Evolutionary conservation across 495 filamentous ascomycete genomes (phyloP), one percentile per base, ranked within the genome.

Genomic region (Aspergillus haitiensis): DNA sequence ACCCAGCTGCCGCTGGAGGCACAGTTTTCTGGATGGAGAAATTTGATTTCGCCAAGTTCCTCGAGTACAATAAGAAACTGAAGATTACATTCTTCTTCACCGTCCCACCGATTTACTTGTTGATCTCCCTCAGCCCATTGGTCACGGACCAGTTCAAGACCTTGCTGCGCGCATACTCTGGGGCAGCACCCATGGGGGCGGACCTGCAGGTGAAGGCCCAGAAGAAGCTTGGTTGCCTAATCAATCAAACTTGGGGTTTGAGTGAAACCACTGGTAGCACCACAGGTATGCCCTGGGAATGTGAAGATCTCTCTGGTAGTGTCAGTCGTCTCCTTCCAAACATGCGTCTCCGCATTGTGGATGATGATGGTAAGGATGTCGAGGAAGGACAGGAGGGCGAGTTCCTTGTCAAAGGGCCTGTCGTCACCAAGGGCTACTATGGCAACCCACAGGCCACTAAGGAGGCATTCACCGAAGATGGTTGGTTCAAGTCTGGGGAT

Each of bases 221-320:
- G 37, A 48, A 59, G 51, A 64, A 61, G 39, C 58, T 60, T 21
- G 59, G 60, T 3, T 58, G 54, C 31, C 82, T 84, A 48, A 73
- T 90, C 3, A 86, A 81, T 44, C 89, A 91, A 66, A 88, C 86
- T 1, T 92, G 87, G 84, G 88, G 88, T 13, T 84, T 90, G 80
- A 89, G 86, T 2, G 82, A 84, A 63, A 83, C 82, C 1, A 81
- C 77, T 76, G 66, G 78, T 58, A 75, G 85, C 92, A 70, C 71
- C 75, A 33, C 74, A 77, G 37, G 79, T 82, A 37, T 66, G 59
- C 64, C 33, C 9, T 60, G 56, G 56, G 56, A 60, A 5, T 85
- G 78, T n/a, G 76, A 70, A 36, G 84, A 87, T 52, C 50, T 85
- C 60, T 64, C 75, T 3, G 81, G 88, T 6, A 84, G 90, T 66